phyloP scores from a whole-genome alignment of 2,329 filamentous ascomycete species.

The Exophiala mesophila region DNA sequence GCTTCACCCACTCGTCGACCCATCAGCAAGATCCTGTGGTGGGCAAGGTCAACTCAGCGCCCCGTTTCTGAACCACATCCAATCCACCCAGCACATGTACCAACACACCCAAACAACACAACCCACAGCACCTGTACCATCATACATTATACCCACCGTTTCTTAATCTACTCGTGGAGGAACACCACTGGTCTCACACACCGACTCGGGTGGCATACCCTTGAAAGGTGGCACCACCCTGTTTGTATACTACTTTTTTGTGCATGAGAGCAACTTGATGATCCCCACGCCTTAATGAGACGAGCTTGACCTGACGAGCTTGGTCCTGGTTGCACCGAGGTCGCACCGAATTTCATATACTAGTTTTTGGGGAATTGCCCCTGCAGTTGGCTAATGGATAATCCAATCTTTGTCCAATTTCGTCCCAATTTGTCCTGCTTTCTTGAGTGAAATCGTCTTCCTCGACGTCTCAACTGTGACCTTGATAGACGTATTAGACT shows the following conservation, averaged over 20 bases:
- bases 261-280: not conserved
- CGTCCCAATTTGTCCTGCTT: no score
- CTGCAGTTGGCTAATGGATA: no score
- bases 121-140: not conserved
- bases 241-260: not conserved
- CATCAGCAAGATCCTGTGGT: no score
- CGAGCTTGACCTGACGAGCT: not conserved
- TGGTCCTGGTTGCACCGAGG: not conserved
- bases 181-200: not conserved
- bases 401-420: no score
- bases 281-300: not conserved
- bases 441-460: no score
- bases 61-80: no score
- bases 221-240: not conserved
- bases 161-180: not conserved
- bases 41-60: no score
- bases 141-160: not conserved
- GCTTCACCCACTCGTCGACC: no score
- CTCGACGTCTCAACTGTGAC: no score
- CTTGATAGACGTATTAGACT: no score
- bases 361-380: no score
- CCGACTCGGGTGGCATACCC: not conserved
- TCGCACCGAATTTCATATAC: not conserved
- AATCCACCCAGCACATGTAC: not conserved
- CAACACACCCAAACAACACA: not conserved